Percentiles rank a stretch among this genome's conserved stretches.
Conservation (phyloP, 805 yeast genomes). For the Ogataea haglerorum region DNA sequence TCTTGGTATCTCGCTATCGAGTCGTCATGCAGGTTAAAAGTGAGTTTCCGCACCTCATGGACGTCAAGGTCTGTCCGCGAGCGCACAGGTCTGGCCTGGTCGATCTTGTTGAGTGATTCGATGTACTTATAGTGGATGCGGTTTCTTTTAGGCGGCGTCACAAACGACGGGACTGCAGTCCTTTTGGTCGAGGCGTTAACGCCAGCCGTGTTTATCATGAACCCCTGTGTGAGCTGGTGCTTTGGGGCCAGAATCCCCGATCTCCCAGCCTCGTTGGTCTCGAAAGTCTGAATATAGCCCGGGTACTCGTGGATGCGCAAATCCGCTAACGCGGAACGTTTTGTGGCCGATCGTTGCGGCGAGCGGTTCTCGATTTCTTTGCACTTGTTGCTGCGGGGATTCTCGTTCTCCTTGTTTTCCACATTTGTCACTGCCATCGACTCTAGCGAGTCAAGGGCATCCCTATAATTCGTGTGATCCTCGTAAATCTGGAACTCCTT, state of each 20-base stretch:
- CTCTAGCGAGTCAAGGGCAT: conserved; percentile 5
- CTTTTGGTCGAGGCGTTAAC: not conserved
- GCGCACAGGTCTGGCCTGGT: not conserved
- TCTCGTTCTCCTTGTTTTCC: conserved; percentile 17
- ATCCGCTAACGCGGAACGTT: conserved; percentile 13
- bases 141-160: conserved; percentile 23
- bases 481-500: conserved; percentile 20
- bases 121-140: conserved; percentile 18
- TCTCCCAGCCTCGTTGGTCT: conserved; percentile 1
- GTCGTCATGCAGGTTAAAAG: conserved; percentile 18
- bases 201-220: conserved; percentile 14
- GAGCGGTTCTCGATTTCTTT: conserved; percentile 1
- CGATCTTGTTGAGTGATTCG: conserved; percentile 7
- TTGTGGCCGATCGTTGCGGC: not conserved
- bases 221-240: conserved; percentile 17
- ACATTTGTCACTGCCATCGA: conserved; percentile 6
- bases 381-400: not conserved
- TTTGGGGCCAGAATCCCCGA: conserved; percentile 20
- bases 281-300: conserved; percentile 15
- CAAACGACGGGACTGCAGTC: conserved; percentile 19
- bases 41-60: conserved; percentile 6
- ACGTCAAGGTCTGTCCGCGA: conserved; percentile 6
- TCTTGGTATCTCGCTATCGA: conserved; percentile 3
- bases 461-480: conserved; percentile 16
- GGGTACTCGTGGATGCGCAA: conserved; percentile 19